A percentile compares a stretch with the other conserved stretches of the same genome.
These are phyloP conservation scores for Phlegmacium glaucopus DNA, from an alignment of 768 basidiomycete genomes.

Conservation along the genomic window DNA sequence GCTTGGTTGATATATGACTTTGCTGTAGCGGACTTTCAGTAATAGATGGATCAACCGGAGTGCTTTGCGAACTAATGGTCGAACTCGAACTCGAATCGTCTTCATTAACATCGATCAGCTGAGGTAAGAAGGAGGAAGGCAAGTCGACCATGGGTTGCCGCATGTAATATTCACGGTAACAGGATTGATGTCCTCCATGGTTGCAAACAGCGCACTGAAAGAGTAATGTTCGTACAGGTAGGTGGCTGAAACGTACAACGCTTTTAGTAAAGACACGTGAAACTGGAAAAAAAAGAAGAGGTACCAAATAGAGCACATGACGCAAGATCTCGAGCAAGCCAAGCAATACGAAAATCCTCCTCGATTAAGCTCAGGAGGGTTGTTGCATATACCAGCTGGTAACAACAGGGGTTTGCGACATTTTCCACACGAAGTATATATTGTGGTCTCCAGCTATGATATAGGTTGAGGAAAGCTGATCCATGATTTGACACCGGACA, in stretches of 20 bases:
- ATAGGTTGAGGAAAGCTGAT: too few relatives aligned
- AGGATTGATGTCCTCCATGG: slow-evolving; percentile 80
- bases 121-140: slow-evolving; percentile 20
- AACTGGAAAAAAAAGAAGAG: slow-evolving; percentile 17
- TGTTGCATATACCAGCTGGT: slow-evolving; percentile 31
- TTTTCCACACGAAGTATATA: slow-evolving; percentile 66
- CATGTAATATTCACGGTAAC: slow-evolving; percentile 68
- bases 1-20: slow-evolving; percentile 14
- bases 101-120: slow-evolving; percentile 11
- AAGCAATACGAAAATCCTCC: slow-evolving; percentile 55
- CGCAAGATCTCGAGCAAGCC: slow-evolving; percentile 43
- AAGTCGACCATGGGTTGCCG: slow-evolving; percentile 54
- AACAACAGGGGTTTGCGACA: slow-evolving; percentile 62
- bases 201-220: slow-evolving; percentile 75
- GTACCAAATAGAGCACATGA: slow-evolving; percentile 73
- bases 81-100: slow-evolving; percentile 24
- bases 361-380: slow-evolving; percentile 21
- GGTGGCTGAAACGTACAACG: slow-evolving; percentile 44
- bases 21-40: slow-evolving; percentile 11
- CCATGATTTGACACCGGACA: slow-evolving; percentile 6
- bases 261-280: neutral
- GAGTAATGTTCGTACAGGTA: slow-evolving; percentile 68
- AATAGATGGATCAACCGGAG: slow-evolving; percentile 14
- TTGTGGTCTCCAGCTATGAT: slow-evolving; percentile 61
- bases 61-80: slow-evolving; percentile 13